Evolutionary conservation across 2,329 filamentous ascomycete species (phyloP).

Genomic region (Stemphylium beticola): DNA sequence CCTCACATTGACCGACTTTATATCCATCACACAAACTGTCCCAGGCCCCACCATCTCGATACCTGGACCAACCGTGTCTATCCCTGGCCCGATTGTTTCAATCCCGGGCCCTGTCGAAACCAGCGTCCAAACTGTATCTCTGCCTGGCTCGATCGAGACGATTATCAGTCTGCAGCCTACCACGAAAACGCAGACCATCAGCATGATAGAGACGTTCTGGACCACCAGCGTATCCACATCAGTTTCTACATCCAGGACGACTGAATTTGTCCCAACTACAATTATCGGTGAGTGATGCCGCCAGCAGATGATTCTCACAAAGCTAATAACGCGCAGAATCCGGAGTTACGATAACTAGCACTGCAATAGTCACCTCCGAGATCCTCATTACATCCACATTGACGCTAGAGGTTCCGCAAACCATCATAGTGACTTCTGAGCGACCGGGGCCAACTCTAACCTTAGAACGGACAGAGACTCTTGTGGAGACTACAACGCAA

Average conservation of each 20-base stretch:
- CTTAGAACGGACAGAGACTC: slow-evolving; percentile 10
- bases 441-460: slow-evolving; percentile 13
- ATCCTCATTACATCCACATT: slow-evolving; percentile 7
- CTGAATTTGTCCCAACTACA: slow-evolving; percentile 1
- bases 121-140: background rate
- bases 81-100: slow-evolving; percentile 8
- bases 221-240: slow-evolving; percentile 10
- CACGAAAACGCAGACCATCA: slow-evolving; percentile 4
- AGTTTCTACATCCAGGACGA: slow-evolving; percentile 9
- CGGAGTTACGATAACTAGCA: slow-evolving; percentile 2
- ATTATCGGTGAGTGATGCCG: slow-evolving; percentile 4
- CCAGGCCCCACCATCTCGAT: slow-evolving; percentile 14
- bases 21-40: slow-evolving; percentile 9
- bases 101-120: slow-evolving; percentile 26
- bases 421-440: slow-evolving; percentile 9
- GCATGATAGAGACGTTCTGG: slow-evolving; percentile 5
- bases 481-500: slow-evolving; percentile 20
- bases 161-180: slow-evolving; percentile 8
- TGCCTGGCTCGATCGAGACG: slow-evolving; percentile 4
- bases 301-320: background rate
- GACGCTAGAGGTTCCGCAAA: slow-evolving; percentile 11
- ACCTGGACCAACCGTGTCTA: slow-evolving; percentile 13
- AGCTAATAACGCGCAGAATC: background rate
- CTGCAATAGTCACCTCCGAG: background rate
- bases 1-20: slow-evolving; percentile 9